These are phyloP conservation scores for Macadamia integrifolia DNA, from an alignment of 164 flowering plant species.

Conservation along the genomic window DNA sequence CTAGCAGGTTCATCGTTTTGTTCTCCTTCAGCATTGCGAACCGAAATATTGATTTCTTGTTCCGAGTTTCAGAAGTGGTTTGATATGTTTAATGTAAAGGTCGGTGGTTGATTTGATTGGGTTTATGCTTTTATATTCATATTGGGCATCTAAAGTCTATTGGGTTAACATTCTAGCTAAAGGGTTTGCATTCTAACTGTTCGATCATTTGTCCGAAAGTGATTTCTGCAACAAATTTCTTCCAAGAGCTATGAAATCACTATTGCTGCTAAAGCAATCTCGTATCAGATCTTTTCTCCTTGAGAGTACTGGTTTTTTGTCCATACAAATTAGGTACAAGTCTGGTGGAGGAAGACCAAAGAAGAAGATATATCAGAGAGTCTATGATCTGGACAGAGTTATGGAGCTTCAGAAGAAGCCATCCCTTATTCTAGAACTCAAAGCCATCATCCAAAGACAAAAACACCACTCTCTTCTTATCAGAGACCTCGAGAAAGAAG, in stretches of 20 bases:
- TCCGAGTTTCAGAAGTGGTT: no score
- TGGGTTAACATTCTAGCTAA: no score
- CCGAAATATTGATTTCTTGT: no score
- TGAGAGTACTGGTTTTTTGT: conserved; percentile 10
- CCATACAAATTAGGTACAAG: conserved; percentile 41
- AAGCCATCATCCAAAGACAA: conserved; percentile 59
- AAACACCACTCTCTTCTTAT: conserved; percentile 44
- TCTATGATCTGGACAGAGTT: conserved; percentile 63
- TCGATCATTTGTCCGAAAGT: no score
- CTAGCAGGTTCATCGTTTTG: no score
- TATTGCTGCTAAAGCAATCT: neutral
- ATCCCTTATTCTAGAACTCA: conserved; percentile 62
- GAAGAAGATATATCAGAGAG: conserved; percentile 81
- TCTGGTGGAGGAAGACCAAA: conserved; percentile 66
- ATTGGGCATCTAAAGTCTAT: no score
- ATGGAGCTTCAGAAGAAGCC: conserved; percentile 93
- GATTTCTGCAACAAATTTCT: neutral
- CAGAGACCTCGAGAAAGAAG: conserved; percentile 83
- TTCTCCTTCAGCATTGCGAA: no score
- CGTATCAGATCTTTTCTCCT: neutral
- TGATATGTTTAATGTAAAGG: no score
- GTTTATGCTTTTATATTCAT: no score
- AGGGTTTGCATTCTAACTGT: no score
- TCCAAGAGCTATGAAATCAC: neutral
- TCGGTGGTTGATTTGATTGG: no score